Evolutionary conservation across 768 basidiomycete genomes (phyloP).

Genomic region (Imleria badia): DNA sequence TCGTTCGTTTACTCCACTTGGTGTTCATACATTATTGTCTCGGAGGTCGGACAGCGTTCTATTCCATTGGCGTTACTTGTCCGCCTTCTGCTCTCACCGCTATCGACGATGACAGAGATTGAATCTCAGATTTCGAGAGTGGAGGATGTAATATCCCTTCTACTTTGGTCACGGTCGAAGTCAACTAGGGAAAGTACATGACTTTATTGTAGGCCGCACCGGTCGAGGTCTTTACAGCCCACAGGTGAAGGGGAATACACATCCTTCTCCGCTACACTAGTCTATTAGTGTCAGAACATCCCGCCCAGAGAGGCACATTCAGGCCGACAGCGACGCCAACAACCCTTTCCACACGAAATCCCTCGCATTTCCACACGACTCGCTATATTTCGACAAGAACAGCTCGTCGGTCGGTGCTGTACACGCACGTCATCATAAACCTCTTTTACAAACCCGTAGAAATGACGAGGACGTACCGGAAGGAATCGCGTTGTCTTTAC

Average conservation of each 20-base stretch:
- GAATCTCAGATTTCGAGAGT: too few relatives aligned
- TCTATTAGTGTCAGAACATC: background rate
- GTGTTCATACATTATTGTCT: too few relatives aligned
- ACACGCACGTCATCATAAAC: background rate
- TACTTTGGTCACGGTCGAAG: too few relatives aligned
- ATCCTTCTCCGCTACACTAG: background rate
- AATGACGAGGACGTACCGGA: conserved; percentile 37
- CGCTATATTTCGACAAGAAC: conserved; percentile 77
- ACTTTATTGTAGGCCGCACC: too few relatives aligned
- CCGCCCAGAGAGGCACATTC: background rate
- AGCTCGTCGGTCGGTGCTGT: conserved; percentile 58
- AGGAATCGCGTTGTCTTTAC: conserved; percentile 55
- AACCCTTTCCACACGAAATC: conserved; percentile 75
- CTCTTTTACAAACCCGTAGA: background rate
- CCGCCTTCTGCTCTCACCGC: too few relatives aligned
- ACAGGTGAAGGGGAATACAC: background rate
- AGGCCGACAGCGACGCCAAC: conserved; percentile 33
- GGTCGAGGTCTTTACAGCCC: too few relatives aligned
- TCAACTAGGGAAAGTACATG: too few relatives aligned
- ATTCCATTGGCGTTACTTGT: too few relatives aligned
- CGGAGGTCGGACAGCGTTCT: too few relatives aligned
- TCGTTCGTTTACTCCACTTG: too few relatives aligned
- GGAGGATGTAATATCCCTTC: too few relatives aligned
- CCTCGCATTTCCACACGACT: conserved; percentile 75
- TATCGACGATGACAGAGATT: too few relatives aligned